Conservation (phyloP, 2,329 filamentous ascomycete genomes). For the Pyrenophora teres region DNA sequence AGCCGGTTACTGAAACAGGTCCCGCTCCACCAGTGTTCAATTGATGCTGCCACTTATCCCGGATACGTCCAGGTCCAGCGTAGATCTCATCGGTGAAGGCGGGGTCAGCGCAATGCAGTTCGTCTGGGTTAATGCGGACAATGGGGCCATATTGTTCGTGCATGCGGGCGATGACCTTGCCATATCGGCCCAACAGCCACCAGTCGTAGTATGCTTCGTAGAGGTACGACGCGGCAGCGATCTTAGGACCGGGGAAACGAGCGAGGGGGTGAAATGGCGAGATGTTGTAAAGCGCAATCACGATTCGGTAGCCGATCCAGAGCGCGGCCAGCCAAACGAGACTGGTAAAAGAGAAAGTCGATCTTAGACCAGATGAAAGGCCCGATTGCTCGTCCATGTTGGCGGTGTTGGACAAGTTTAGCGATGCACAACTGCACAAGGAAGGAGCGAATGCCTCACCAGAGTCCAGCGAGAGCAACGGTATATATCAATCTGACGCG, state of each 20-base stretch:
- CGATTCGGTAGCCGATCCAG: constrained; percentile 26
- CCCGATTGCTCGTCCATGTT: constrained; percentile 26
- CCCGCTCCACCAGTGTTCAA: constrained; percentile 33
- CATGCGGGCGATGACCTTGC: constrained; percentile 41
- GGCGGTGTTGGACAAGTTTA: constrained; percentile 2
- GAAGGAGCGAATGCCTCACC: constrained; percentile 4
- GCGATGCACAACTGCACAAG: constrained; percentile 12
- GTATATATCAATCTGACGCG: constrained; percentile 16
- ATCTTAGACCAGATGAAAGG: constrained; percentile 12
- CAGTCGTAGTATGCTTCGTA: constrained; percentile 41
- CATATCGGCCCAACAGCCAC: constrained; percentile 37
- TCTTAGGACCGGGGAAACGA: constrained; percentile 35
- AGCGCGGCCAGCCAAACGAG: constrained; percentile 19
- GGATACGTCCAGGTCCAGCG: constrained; percentile 26
- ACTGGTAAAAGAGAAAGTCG: constrained; percentile 18
- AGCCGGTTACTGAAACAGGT: constrained; percentile 32
- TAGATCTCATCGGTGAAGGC: constrained; percentile 44
- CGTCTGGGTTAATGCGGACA: constrained; percentile 40
- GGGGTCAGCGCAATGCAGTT: constrained; percentile 41
- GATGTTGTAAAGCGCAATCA: constrained; percentile 30
- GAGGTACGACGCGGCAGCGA: constrained; percentile 33
- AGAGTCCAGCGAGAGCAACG: constrained; percentile 15
- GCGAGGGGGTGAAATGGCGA: constrained; percentile 32
- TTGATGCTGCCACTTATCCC: constrained; percentile 33
- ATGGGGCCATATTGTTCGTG: constrained; percentile 40